Conservation (phyloP, 140 eudicot genomes). For the Bidens hawaiensis region DNA sequence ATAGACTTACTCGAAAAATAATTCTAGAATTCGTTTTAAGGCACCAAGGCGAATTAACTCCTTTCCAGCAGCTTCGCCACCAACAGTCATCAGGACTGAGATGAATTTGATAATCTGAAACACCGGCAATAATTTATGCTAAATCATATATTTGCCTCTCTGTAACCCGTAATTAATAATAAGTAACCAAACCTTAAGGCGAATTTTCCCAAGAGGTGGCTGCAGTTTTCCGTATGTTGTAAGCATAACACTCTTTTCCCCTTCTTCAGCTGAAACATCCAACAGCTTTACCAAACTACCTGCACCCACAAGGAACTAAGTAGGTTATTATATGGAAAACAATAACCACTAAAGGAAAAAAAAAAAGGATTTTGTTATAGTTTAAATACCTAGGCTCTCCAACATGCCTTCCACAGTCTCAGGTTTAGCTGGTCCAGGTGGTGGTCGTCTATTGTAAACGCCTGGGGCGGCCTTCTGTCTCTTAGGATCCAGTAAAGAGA, state of each 20-base stretch:
- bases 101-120: conserved; percentile 79
- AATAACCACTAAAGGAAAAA: background rate
- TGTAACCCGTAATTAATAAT: too few relatives aligned
- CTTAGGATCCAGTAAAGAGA: conserved; percentile 85
- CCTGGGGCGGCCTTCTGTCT: conserved; percentile 70
- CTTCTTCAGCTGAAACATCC: conserved; percentile 59
- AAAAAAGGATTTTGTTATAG: background rate
- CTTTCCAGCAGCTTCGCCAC: too few relatives aligned
- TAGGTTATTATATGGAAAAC: background rate
- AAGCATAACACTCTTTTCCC: conserved; percentile 38
- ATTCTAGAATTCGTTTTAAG: conserved; percentile 52
- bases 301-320: conserved; percentile 24
- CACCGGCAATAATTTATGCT: background rate
- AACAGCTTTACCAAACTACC: conserved; percentile 79
- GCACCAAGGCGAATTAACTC: too few relatives aligned
- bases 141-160: too few relatives aligned
- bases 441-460: conserved; percentile 55
- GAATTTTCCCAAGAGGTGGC: conserved; percentile 96
- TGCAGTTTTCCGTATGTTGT: conserved; percentile 92
- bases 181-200: conserved; percentile 85
- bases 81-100: too few relatives aligned
- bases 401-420: conserved; percentile 92
- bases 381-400: conserved; percentile 66
- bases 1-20: conserved; percentile 64
- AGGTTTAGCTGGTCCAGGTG: conserved; percentile 66